Base-by-base conservation (phyloP, 1,284 basidiomycete genomes). In the Trametes pubescens region DNA sequence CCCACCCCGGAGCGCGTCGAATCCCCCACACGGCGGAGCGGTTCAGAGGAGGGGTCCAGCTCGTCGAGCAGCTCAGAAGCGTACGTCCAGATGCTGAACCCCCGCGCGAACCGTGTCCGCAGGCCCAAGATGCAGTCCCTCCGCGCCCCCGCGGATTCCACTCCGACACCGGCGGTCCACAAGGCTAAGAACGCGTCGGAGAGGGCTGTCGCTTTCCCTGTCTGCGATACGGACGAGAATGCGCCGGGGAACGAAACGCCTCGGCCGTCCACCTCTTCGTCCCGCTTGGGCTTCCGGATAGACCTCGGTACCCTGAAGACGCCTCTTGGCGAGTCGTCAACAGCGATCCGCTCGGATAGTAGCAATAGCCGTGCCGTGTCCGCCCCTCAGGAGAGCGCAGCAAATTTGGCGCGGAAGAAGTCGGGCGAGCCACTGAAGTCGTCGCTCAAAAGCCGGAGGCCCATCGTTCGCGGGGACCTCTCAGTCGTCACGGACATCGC, bases 381-480 rank as follows among this genome's bases (percentile, higher is more conserved):
- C 10, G 59, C 65, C 14, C 65, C 67, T 7, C 57, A 66, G 1
- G 14, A 49, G 21, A 34, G 10, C 11, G 59, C 62, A 2, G 66
- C 68, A 14, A 61, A 52, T 56, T 51, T 69, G 10, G 65, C 64
- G 43, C 87, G 95, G 62, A 98, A 97, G 77, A 98, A 98, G 79
- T 95, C 94, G 26, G 95, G 96, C 37, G 92, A 98, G 78, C 88
- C 94, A 1, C 87, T 99, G 74, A 96, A 96, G 77, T 90, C 95
- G 2, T 96, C 95, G 2, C 84, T 99, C 71, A 98, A 98, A 80
- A 82, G 85, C 18, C 74, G 84, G 83, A 64, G 84, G 81, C 69
- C 86, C 81, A 43, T 77, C 77, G 56, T 76, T 71, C 80, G 81
- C 60, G 80, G 78, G 48, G 79, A 79, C 57, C 75, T 89, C 16